Evolutionary conservation across 192 early-diverging fungal species (phyloP), one percentile per base, ranked within the genome.

Genomic region (Coemansia sp.): DNA sequence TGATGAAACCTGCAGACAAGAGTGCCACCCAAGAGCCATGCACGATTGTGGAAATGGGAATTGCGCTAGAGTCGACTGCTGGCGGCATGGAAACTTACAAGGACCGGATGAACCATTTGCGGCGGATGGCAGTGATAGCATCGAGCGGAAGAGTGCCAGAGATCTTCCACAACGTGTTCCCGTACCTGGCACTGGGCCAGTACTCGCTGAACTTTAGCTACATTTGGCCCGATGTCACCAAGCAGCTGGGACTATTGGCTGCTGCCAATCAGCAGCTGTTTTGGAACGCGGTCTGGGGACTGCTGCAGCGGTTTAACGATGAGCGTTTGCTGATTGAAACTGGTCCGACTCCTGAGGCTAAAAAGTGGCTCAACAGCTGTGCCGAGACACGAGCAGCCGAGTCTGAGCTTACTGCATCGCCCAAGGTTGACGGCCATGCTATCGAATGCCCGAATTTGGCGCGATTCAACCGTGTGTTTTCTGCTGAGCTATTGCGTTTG

Each of bases 151-250:
- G 84, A 32, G 54, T 93, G 14, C 92, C 95, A 1, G 81, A 82
- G 41, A 52, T 88, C n/a, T 96, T 92, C 82, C 83, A 88, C 24
- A 82, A 85, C 15, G 81, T 88, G 21, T 81, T 88, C 56, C 85
- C 85, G 45, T 82, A 88, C 27, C 70, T 86, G 60, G 73, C 96
- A 56, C 14, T 71, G 21, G 86, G 86, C 15, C 76, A 91, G 39
- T 83, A 94, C 35, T 88, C 88, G 11, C 84, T 91, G 39, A 93
- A 93, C 67, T 92, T 98, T 52, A 86, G 86, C 25, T 87, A 90
- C 5, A 64, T 97, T 15, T 96, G 93, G 93, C 68, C 88, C 8
- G 92, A 95, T 62, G 88, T 84, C 12, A 87, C 81, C 15, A 83
- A 81, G 43, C 70, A 85, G 27, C 66, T 93, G 48, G 72, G 73